Evolutionary conservation across 306 rosid genomes (phyloP).

Genomic region (Cucurbita maxima): DNA sequence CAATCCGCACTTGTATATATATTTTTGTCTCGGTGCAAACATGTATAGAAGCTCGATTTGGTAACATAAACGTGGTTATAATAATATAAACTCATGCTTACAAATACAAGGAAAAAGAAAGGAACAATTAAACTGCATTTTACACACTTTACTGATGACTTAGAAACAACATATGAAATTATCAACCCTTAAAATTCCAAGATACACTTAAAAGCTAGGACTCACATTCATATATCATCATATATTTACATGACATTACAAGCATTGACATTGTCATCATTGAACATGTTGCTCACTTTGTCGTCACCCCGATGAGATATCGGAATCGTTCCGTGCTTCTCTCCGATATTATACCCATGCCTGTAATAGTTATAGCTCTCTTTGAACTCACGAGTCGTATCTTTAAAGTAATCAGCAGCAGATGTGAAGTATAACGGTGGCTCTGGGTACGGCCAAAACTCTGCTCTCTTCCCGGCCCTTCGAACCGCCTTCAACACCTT

Average conservation of each 20-base stretch:
- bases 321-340: constrained; percentile 57
- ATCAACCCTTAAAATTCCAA: background rate
- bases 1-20: too few relatives aligned
- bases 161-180: background rate
- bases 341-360: constrained; percentile 78
- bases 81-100: background rate
- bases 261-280: constrained; percentile 83
- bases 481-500: constrained; percentile 73
- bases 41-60: too few relatives aligned
- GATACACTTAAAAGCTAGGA: background rate
- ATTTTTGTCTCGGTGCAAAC: too few relatives aligned
- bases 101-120: background rate
- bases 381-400: constrained; percentile 57
- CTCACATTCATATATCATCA: background rate
- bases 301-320: constrained; percentile 72
- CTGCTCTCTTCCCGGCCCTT: constrained; percentile 82
- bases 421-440: constrained; percentile 79
- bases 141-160: background rate
- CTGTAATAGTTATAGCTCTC: constrained; percentile 75
- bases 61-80: background rate
- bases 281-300: constrained; percentile 86
- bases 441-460: constrained; percentile 77
- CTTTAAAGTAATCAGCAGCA: constrained; percentile 43
- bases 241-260: constrained; percentile 53
- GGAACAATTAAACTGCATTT: background rate